Base-by-base conservation (phyloP, 2,329 filamentous ascomycete species). In the Hypoxylon sp. region DNA sequence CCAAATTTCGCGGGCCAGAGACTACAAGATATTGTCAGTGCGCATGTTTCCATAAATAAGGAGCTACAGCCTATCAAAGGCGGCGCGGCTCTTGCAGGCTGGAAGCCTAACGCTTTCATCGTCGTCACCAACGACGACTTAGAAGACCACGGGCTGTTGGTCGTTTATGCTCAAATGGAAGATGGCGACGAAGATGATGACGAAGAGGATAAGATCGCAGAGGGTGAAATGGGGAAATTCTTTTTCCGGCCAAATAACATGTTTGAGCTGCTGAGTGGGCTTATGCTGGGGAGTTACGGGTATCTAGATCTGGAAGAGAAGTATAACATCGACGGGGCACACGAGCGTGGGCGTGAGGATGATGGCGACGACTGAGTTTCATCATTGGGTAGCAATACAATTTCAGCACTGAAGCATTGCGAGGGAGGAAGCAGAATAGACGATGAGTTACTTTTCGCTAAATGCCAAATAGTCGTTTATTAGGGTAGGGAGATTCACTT, bases 121-220 rank as follows among this genome's bases (percentile, higher is more conserved):
- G 47, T 60, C 3, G 46, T 60, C 9, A 60, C 57, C 5, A 52
- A 48, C 5, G 22, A 60, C 8, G 57, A 52, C 22, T 14, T 60
- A 14, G 57, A 51, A 22, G 57, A 60, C 33, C 57, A 60, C 47
- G 57, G 47, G 1, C 14, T 60, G 2, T n/a, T 60, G 19, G 8
- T 60, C 17, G 57, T 52, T 9, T 60, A 60, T 26, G 47, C 31
- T 17, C 31, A 37, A 5, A 14, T 33, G 29, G 24, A 17, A 33
- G 24, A 31, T 33, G 14, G 14, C 1, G 48, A 51, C 3, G 48
- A 51, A n/a, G 24, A 31, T n/a, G 14, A 19, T 19, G 50, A 19
- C 8, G 50, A 22, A 29, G 29, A 33, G 14, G 10, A 52, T 11
- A 19, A 35, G 50, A 26, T n/a, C 6, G 24, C 22, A 3, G 50